These are phyloP conservation scores for Zostera marina DNA, from an alignment of 116 monocot genomes.

Conservation along the genomic window DNA sequence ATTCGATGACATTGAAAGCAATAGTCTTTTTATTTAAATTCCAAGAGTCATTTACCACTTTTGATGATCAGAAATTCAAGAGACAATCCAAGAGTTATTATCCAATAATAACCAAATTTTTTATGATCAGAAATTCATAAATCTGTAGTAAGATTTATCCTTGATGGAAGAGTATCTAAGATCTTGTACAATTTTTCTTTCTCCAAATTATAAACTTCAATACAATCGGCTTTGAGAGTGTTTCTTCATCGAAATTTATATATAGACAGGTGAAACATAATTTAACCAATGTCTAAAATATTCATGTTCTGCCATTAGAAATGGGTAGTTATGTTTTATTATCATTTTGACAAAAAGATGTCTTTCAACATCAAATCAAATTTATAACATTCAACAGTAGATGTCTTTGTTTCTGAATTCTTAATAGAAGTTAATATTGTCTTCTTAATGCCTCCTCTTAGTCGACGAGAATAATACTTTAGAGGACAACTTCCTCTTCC, in stretches of 20 bases:
- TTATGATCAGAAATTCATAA: constrained; percentile 1
- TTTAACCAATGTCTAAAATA: constrained; percentile 4
- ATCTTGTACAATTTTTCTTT: neutral
- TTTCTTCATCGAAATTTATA: constrained; percentile 2
- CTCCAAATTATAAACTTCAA: neutral
- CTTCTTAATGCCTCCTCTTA: too few relatives aligned
- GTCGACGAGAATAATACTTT: too few relatives aligned
- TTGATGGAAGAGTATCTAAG: neutral
- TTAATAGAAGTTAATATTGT: too few relatives aligned
- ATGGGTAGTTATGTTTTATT: neutral
- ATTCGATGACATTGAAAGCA: too few relatives aligned
- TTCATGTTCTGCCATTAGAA: too few relatives aligned
- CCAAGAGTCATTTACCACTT: neutral
- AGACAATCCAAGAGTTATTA: too few relatives aligned
- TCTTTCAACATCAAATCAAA: constrained; percentile 4
- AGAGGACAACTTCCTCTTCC: too few relatives aligned
- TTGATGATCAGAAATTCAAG: too few relatives aligned
- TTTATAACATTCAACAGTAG: neutral
- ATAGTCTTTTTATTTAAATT: constrained; percentile 3
- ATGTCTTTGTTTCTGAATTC: too few relatives aligned
- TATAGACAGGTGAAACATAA: neutral
- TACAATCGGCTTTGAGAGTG: neutral
- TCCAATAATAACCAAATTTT: neutral
- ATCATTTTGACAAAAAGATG: neutral
- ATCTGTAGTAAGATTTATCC: constrained; percentile 1